Conservation (phyloP, 108 stramenopile genomes). For the Discostella stelligeroides region DNA sequence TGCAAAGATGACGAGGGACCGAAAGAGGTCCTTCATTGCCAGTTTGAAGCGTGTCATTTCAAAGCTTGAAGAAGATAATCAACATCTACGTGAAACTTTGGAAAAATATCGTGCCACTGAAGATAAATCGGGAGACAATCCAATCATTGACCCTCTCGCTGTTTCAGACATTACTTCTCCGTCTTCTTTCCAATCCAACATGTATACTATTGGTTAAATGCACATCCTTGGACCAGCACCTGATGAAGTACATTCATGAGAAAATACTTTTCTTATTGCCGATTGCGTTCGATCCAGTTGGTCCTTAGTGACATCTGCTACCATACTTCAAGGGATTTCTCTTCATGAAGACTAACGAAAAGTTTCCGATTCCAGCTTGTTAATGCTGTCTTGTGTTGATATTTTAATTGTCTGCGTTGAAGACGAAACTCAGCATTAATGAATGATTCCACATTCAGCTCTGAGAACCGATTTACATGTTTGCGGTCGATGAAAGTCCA, state of each 20-base stretch:
- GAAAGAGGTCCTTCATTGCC: conserved; percentile 88
- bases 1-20: conserved; percentile 93
- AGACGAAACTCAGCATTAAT: background rate
- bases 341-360: no score
- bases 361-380: no score
- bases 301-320: no score
- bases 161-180: background rate
- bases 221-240: background rate
- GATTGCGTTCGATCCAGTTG: no score
- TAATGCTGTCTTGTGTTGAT: no score
- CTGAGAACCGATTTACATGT: no score
- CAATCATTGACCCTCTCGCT: background rate
- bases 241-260: background rate
- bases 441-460: no score
- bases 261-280: no score
- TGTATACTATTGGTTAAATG: background rate
- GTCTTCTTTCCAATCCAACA: background rate
- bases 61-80: conserved; percentile 77
- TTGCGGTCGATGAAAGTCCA: no score
- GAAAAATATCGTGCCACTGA: conserved; percentile 22
- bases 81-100: conserved; percentile 55
- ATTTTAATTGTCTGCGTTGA: background rate
- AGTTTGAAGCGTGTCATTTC: conserved; percentile 78
- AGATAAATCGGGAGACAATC: background rate
- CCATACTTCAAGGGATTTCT: no score